Evolutionary conservation across 2,329 filamentous ascomycete genomes (phyloP), one percentile per base, ranked within the genome.

Genomic region (Teratosphaeria destructans): DNA sequence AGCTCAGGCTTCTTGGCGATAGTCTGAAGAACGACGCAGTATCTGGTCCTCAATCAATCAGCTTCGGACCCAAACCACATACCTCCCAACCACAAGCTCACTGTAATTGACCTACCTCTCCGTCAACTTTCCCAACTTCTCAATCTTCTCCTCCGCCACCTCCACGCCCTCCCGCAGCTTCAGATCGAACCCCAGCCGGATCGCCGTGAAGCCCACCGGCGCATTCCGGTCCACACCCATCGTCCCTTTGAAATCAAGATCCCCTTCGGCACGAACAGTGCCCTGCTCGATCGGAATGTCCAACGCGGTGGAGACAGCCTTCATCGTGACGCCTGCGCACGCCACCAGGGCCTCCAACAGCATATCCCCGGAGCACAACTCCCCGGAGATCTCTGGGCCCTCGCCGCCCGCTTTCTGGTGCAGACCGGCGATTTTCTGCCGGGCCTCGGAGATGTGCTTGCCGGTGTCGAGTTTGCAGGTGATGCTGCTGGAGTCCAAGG

Each of bases 321-420:
- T 79, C 29, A 80, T 70, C n/a, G 78, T 80, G 3, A 80, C 78
- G 27, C 78, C 78, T 1, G 78, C 75, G 66, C 78, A 80, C 3
- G 78, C 78, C 4, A 81, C 78, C 2, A 80, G 71, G 0, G 77
- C 77, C 59, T 80, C 78, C 12, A 80, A 73, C 12, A 81, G 71
- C 77, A 80, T 78, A 63, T 80, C 77, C 12, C 78, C 78, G 0
- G 73, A 76, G 70, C 78, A 80, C 1, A 80, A 71, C 62, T 80
- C 77, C 59, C 78, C 77, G 0, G 74, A 77, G 56, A 80, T 73
- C 2, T 67, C 61, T 10, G 69, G 66, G 16, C 71, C 74, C n/a
- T 73, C 71, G 47, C 78, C 78, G 43, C 78, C 78, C 3, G 78
- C 78, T 63, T 75, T 75, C 52, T 74, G 75, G 64, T 80, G 78